phyloP scores from a whole-genome alignment of 2,329 filamentous ascomycete genomes.

The Verticillium longisporum region DNA sequence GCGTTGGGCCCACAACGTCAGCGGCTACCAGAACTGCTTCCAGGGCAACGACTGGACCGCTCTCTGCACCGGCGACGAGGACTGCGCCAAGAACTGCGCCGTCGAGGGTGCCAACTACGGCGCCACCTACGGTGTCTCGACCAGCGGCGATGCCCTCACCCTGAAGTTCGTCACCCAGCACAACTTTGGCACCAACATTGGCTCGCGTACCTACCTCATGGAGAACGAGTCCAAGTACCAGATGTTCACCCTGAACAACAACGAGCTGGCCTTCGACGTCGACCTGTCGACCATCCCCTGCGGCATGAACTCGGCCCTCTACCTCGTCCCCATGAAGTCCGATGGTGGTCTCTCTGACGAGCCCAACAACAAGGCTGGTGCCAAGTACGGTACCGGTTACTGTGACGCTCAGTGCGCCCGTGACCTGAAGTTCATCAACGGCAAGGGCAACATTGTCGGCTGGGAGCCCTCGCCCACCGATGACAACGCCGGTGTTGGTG shows the following conservation, averaged over 20 bases:
- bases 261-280: slow-evolving; percentile 59
- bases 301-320: slow-evolving; percentile 54
- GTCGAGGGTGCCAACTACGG: slow-evolving; percentile 35
- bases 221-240: slow-evolving; percentile 46
- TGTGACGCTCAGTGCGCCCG: slow-evolving; percentile 41
- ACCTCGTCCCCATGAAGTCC: slow-evolving; percentile 35
- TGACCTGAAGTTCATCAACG: slow-evolving; percentile 43
- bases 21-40: slow-evolving; percentile 34
- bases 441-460: slow-evolving; percentile 20
- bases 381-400: slow-evolving; percentile 50
- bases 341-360: slow-evolving; percentile 42
- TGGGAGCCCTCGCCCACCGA: slow-evolving; percentile 15
- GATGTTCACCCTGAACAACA: slow-evolving; percentile 48
- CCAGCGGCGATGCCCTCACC: slow-evolving; percentile 34
- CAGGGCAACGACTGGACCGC: slow-evolving; percentile 26
- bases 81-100: slow-evolving; percentile 31
- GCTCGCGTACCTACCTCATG: slow-evolving; percentile 48
- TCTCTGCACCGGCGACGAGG: slow-evolving; percentile 24
- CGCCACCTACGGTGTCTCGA: slow-evolving; percentile 35
- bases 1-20: slow-evolving; percentile 37
- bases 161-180: slow-evolving; percentile 43
- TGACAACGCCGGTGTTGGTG: slow-evolving; percentile 13
- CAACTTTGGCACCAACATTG: slow-evolving; percentile 24
- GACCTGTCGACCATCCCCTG: slow-evolving; percentile 55
- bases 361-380: slow-evolving; percentile 34